Base-by-base conservation (phyloP, 2,329 filamentous ascomycete species). In the Pseudogymnoascus sp. region DNA sequence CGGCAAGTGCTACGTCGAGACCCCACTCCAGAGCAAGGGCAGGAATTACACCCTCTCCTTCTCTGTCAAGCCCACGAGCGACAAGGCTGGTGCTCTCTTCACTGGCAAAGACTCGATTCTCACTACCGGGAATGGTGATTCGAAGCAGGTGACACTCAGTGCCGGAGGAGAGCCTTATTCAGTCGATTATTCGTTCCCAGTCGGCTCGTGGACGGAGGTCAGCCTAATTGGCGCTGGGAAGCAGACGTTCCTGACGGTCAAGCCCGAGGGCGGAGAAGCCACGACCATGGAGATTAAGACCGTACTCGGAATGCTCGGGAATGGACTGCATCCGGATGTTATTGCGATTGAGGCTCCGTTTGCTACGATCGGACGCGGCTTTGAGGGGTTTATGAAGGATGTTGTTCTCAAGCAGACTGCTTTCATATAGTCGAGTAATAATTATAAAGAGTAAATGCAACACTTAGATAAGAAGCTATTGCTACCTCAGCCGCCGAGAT, bases 41-140 rank as follows among this genome's bases (percentile, higher is more conserved):
- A 75, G 81, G 63, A 75, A 84, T 67, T 85, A 85, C 69, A 83
- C 79, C 0, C 75, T 86, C 1, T 75, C 77, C 0, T 74, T 85
- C 12, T 71, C 74, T 0, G 66, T 81, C n/a, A 68, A 72, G 1
- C 71, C 76, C 0, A 66, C 66, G 0, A 69, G 71, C 11, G 62
- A 66, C 2, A 71, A 68, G 1, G 76, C 77, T 33, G 76, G 75
- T 0, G 76, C 72, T 2, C 69, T 80, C 16, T 71, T 81, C n/a
- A 68, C 72, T 1, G 79, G 77, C 16, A 67, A 64, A 1, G 80
- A 78, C 67, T 82, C 77, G 4, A 70, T 70, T 3, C 75, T 81
- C 9, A 67, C 70, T 11, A 65, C 70, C 60, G 69, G 72, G 1
- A 72, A 74, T 60, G 73, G 72, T n/a, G 65, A 65, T 0, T 69